Percentiles rank a stretch among this genome's conserved stretches.
These are phyloP conservation scores for Haematococcus sp. DNA, from an alignment of 139 green algal species.

Conservation along the genomic window DNA sequence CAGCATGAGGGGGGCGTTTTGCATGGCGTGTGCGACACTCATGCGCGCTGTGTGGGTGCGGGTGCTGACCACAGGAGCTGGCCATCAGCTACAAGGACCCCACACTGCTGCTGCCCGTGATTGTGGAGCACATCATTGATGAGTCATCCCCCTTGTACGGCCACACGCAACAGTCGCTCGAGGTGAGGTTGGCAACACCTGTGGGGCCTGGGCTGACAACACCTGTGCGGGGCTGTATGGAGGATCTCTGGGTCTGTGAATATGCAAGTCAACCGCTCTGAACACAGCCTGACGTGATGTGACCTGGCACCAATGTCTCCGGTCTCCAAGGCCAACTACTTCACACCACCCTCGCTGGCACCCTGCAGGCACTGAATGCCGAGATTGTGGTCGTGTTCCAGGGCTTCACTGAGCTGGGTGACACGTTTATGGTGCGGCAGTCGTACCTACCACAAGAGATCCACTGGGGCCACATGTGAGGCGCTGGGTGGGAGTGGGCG, in stretches of 20 bases:
- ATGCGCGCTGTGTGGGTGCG: not conserved
- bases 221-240: not conserved
- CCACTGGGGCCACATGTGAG: slow-evolving; percentile 69
- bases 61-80: slow-evolving; percentile 12
- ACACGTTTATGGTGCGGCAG: slow-evolving; percentile 77
- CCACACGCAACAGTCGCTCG: slow-evolving; percentile 64
- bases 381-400: slow-evolving; percentile 88
- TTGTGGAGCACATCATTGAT: slow-evolving; percentile 85
- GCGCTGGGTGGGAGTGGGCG: slow-evolving; percentile 37
- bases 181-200: slow-evolving; percentile 29
- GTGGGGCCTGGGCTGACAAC: too few species aligned
- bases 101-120: slow-evolving; percentile 79
- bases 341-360: too few species aligned
- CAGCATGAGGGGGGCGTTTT: too few species aligned
- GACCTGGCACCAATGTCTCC: too few species aligned
- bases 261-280: not conserved
- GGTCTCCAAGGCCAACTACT: too few species aligned
- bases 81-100: slow-evolving; percentile 38
- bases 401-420: slow-evolving; percentile 72
- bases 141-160: slow-evolving; percentile 77
- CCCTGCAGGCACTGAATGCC: slow-evolving; percentile 54
- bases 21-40: not conserved
- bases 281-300: too few species aligned
- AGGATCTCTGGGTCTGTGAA: not conserved
- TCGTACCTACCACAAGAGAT: slow-evolving; percentile 78